These are phyloP conservation scores for Brassica balearica DNA, from an alignment of 441 rosid species.

Conservation along the genomic window DNA sequence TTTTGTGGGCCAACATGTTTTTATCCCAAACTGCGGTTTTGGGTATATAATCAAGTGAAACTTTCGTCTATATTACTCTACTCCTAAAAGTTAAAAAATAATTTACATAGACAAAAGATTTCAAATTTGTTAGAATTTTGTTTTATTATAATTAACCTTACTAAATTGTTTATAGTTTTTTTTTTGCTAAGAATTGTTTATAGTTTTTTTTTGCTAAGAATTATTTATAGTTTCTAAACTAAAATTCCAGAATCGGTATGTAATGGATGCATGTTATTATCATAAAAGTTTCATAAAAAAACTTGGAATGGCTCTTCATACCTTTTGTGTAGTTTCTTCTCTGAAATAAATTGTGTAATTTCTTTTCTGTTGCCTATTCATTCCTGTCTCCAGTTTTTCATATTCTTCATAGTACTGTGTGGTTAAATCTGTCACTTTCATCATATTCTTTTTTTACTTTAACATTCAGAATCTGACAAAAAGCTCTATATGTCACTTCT, in stretches of 20 bases:
- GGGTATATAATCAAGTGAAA: background rate
- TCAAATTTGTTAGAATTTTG: background rate
- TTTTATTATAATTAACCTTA: background rate
- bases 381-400: background rate
- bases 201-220: too few species aligned
- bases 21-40: background rate
- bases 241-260: background rate
- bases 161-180: too few species aligned
- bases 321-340: background rate
- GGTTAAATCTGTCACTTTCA: background rate
- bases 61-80: background rate
- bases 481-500: background rate
- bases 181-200: too few species aligned
- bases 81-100: background rate
- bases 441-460: background rate
- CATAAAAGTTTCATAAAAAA: too few species aligned
- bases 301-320: background rate
- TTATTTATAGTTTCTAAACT: too few species aligned
- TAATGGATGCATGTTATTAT: background rate
- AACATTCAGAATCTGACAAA: slow-evolving; percentile 1
- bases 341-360: too few species aligned
- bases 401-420: background rate
- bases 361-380: background rate
- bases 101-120: too few species aligned
- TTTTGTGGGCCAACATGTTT: background rate